Evolutionary conservation across 306 rosid species (phyloP).

Genomic region (Rosa lucieae): DNA sequence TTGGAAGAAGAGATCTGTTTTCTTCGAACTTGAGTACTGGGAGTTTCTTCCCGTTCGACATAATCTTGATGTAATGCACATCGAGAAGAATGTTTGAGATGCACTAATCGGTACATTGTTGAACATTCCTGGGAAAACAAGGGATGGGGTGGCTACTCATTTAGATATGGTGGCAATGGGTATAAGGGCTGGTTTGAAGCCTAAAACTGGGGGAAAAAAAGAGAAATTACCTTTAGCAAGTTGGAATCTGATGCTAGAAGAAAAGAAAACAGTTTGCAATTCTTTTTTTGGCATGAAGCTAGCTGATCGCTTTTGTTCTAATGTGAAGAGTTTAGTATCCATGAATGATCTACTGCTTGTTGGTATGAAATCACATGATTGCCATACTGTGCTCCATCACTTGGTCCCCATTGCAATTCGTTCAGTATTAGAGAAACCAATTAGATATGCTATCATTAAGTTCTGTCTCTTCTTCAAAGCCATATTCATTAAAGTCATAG

Average conservation of each 20-base stretch:
- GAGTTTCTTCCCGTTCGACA: neutral
- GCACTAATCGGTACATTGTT: neutral
- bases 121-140: neutral
- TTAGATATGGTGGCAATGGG: neutral
- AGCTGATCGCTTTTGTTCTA: neutral
- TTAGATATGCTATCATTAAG: too few relatives aligned
- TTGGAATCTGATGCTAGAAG: neutral
- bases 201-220: too few relatives aligned
- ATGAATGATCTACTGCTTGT: too few relatives aligned
- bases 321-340: too few relatives aligned
- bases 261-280: neutral
- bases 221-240: too few relatives aligned
- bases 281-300: too few relatives aligned
- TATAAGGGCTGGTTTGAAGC: too few relatives aligned
- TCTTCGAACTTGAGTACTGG: constrained; percentile 10
- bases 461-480: neutral
- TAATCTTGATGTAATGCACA: constrained; percentile 6
- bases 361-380: too few relatives aligned
- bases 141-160: neutral
- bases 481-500: neutral
- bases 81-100: neutral
- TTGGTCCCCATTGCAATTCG: too few relatives aligned
- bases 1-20: constrained; percentile 13
- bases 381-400: too few relatives aligned
- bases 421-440: too few relatives aligned